Base-by-base conservation (phyloP, 192 early-diverging fungal species). In the Podila verticillata region DNA sequence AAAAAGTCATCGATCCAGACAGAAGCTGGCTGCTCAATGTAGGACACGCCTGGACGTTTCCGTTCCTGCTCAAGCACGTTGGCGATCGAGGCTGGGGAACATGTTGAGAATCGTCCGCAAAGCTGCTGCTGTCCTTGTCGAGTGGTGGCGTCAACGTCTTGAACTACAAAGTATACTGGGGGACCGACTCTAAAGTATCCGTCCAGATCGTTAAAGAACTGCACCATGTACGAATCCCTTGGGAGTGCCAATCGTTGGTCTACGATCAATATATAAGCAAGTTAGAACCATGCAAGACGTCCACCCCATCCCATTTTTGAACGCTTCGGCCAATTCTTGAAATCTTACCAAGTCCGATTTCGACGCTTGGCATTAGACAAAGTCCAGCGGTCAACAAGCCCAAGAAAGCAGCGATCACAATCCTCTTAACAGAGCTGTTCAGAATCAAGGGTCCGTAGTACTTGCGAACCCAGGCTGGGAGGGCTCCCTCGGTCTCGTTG, bases 1-100 rank as follows among this genome's bases (percentile, higher is more conserved):
- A 91, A 68, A 57, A 87, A 90, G 68, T 92, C 91, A 63, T 92
- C 91, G 10, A 91, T 68, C 91, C 91, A 92, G 17, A 86, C 84
- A 29, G 86, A 74, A 2, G 91, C 85, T 4, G 91, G 89, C 48
- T 90, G 85, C 9, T 88, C 91, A 56, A 92, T 87, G 63, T 77
- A 89, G 4, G 89, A 91, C 7, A 90, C 83, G 8, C 82, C 29
- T 9, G 88, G 83, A 13, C 91, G 83, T 65, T 90, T 91, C 12
- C 91, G 84, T 30, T 92, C 91, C 70, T 90, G 88, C 61, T 92
- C 91, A 32, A 92, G 61, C 2, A 89, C 68, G 56, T 89, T 90
- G n/a, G 89, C 85, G 7, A 92, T 65, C 5, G 89, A 90, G 6
- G 65, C 51, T 30, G 78, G 71, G 9, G 82, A 61, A 47, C 91